Percentiles rank a stretch among this genome's conserved stretches.
phyloP scores from a whole-genome alignment of 23 red algal species.

The Rhodosorus marinus region DNA sequence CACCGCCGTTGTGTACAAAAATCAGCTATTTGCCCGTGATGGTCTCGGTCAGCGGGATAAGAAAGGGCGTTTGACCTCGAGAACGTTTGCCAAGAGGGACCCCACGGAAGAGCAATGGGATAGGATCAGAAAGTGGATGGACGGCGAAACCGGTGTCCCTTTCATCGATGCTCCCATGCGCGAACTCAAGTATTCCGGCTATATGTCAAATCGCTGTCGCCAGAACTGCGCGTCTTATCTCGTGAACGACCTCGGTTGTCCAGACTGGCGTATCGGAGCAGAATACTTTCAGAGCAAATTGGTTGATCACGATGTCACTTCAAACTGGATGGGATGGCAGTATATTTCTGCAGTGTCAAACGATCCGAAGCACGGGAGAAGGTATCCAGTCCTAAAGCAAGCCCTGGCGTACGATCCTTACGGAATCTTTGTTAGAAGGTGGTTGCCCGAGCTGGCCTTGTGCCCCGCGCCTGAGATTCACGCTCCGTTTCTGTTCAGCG shows the following conservation, averaged over 20 bases:
- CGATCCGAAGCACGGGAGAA: too few relatives aligned
- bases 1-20: too few relatives aligned
- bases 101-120: neutral
- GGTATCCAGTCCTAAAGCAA: slow-evolving; percentile 76
- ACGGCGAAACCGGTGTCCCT: slow-evolving; percentile 3
- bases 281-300: slow-evolving; percentile 8
- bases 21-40: too few relatives aligned
- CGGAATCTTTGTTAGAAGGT: slow-evolving; percentile 33
- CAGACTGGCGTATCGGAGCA: neutral
- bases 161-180: slow-evolving; percentile 8
- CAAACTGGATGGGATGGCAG: too few relatives aligned
- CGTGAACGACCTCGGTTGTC: slow-evolving; percentile 1
- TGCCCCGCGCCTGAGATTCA: slow-evolving; percentile 7
- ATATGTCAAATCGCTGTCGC: neutral
- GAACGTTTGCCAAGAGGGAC: neutral
- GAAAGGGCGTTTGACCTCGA: too few relatives aligned
- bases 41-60: too few relatives aligned
- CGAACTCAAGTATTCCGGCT: slow-evolving; percentile 2
- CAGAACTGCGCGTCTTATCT: slow-evolving; percentile 4
- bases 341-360: too few relatives aligned
- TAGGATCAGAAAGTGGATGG: neutral
- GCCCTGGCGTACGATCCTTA: slow-evolving; percentile 43
- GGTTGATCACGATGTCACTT: slow-evolving; percentile 9
- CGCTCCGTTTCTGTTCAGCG: neutral
- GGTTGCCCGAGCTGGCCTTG: slow-evolving; percentile 56